A percentile compares a stretch with the other conserved stretches of the same genome.
Conservation (phyloP, 345 rosid species). For the Carallia brachiata region DNA sequence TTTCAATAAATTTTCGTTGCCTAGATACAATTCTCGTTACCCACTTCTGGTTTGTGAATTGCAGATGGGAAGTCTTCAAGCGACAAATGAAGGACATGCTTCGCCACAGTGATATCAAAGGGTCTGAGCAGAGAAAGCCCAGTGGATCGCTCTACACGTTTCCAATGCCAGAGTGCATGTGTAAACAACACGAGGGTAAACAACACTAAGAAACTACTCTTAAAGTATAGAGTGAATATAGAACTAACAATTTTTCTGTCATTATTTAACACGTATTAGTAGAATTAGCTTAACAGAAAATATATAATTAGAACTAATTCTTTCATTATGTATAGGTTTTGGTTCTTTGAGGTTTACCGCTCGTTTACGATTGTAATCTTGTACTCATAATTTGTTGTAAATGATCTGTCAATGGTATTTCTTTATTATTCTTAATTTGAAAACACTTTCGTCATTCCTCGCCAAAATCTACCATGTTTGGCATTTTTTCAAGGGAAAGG, state of each 20-base stretch:
- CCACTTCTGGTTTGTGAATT: neutral
- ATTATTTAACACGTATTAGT: neutral
- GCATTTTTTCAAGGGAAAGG: too few species aligned
- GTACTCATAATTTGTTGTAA: slow-evolving; percentile 13
- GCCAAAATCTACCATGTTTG: too few species aligned
- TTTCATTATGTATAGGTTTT: slow-evolving; percentile 7
- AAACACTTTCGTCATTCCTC: too few species aligned
- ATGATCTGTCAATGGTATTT: neutral
- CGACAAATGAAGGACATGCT: slow-evolving; percentile 79
- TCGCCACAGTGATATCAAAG: slow-evolving; percentile 70
- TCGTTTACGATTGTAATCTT: neutral
- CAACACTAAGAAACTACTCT: neutral
- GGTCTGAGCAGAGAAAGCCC: slow-evolving; percentile 61
- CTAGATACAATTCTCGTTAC: neutral
- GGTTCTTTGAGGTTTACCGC: slow-evolving; percentile 17
- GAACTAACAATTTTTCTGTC: neutral
- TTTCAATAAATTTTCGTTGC: too few species aligned
- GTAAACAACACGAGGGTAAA: slow-evolving; percentile 36
- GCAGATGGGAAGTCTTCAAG: slow-evolving; percentile 85
- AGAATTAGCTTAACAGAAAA: neutral
- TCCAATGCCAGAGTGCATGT: slow-evolving; percentile 98
- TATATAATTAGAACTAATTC: slow-evolving; percentile 7
- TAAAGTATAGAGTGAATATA: neutral
- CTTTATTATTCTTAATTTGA: too few species aligned
- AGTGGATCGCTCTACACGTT: slow-evolving; percentile 75